Base-by-base conservation (phyloP, 179 eudicot genomes). In the Spergularia azorica region DNA sequence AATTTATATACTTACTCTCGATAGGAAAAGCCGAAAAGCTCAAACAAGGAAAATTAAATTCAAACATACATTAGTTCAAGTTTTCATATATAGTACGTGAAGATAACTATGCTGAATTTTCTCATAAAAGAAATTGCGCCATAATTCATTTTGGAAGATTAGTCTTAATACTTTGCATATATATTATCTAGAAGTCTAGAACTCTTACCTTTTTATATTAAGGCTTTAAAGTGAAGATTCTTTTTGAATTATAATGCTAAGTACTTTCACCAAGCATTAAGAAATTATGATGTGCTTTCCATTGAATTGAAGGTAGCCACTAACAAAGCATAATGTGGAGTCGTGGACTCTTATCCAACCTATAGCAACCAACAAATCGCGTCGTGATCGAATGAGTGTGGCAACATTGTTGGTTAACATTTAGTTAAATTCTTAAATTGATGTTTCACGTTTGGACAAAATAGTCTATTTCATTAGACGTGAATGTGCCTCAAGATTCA, bases 401-500 rank as follows among this genome's bases (percentile, higher is more conserved):
- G 18, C 21, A 59, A 59, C 63, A 1, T 59, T 59, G 63, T n/a
- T n/a, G n/a, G 17, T n/a, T 21, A 59, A 17, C 65, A 61, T 7
- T 61, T 61, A 3, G 14, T 61, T 26, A 20, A 16, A 20, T 20
- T 61, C 13, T 20, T 61, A 20, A 20, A 20, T 61, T 14, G 69
- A 39, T 50, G 51, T 39, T 39, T 39, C 51, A 65, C 20, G 51
- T 65, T 38, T 41, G 18, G 69, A 16, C 69, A 15, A 3, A 6
- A 2, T 38, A 20, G 46, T 63, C 67, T 63, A 36, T 63, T 63
- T 13, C 16, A 15, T 39, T 36, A 16, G 0, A 38, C 51, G 20
- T 39, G 69, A 39, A 62, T 65, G 18, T 65, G 48, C n/a, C 50
- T 64, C 11, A 14, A 65, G 69, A 65, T 65, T 65, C 69, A 14